These are phyloP conservation scores for Agrostemma githago DNA, from an alignment of 148 eudicot species.

Conservation along the genomic window DNA sequence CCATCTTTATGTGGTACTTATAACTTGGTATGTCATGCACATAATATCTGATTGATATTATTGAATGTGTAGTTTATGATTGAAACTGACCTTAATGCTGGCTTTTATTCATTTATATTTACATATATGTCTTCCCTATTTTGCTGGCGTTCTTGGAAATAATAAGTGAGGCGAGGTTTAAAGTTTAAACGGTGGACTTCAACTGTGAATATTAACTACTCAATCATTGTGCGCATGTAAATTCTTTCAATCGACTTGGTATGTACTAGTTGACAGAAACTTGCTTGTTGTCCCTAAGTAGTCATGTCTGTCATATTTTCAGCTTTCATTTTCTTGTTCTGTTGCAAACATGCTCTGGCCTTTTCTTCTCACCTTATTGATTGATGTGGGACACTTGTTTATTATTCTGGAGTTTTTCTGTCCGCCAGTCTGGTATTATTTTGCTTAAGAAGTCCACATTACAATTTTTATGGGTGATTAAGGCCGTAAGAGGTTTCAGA, in stretches of 20 bases:
- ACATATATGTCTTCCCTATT: not conserved
- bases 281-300: not conserved
- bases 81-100: not conserved
- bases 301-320: not conserved
- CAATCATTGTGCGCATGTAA: not conserved
- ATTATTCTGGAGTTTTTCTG: not conserved
- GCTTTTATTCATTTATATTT: not conserved
- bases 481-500: not conserved
- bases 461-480: not conserved
- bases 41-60: too few relatives aligned
- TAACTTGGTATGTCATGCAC: not conserved
- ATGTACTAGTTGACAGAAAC: not conserved
- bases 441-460: not conserved
- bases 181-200: too few relatives aligned
- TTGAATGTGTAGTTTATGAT: not conserved
- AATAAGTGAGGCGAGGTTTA: too few relatives aligned
- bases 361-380: not conserved
- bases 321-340: not conserved
- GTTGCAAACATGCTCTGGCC: not conserved
- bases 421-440: not conserved
- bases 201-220: too few relatives aligned
- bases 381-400: not conserved
- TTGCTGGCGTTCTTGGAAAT: too few relatives aligned
- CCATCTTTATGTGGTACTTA: not conserved
- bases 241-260: not conserved